A percentile compares a stretch with the other conserved stretches of the same genome.
Evolutionary conservation across 2,329 filamentous ascomycete genomes (phyloP).

Genomic region (Talaromyces sp.): DNA sequence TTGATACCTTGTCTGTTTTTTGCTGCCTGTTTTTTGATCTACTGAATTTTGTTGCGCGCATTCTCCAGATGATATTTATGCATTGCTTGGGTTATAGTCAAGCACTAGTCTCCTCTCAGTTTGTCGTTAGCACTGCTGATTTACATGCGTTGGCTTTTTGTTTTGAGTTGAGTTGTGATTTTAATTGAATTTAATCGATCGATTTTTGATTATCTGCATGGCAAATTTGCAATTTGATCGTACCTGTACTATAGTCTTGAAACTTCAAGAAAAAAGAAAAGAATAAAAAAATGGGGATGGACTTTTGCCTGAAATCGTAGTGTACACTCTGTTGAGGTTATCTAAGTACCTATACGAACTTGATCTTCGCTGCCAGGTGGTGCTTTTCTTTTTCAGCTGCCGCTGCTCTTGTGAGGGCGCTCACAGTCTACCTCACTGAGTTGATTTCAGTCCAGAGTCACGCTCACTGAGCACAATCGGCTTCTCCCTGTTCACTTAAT

Average conservation of each 20-base stretch:
- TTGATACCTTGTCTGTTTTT: slow-evolving; percentile 16
- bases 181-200: slow-evolving; percentile 10
- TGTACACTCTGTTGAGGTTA: background rate
- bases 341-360: slow-evolving; percentile 13
- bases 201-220: slow-evolving; percentile 6
- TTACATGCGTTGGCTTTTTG: slow-evolving; percentile 8
- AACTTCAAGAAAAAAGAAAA: slow-evolving; percentile 18
- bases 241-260: slow-evolving; percentile 36
- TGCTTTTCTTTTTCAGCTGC: slow-evolving; percentile 4
- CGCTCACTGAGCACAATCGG: background rate
- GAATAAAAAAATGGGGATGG: slow-evolving; percentile 6
- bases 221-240: slow-evolving; percentile 11
- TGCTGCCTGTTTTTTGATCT: slow-evolving; percentile 6
- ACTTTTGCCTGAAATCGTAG: background rate
- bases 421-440: background rate
- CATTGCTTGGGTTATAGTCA: slow-evolving; percentile 12
- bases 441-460: slow-evolving; percentile 10
- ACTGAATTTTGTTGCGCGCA: background rate
- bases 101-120: slow-evolving; percentile 16
- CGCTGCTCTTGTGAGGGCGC: slow-evolving; percentile 7
- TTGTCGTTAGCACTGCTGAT: slow-evolving; percentile 6
- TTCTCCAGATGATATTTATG: slow-evolving; percentile 9
- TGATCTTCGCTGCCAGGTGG: slow-evolving; percentile 5
- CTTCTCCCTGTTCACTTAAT: background rate
- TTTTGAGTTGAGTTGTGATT: background rate